Evolutionary conservation across 1,139 yeast species (phyloP), one percentile per base, ranked within the genome.

Genomic region (Sugiyamaella paludigena): DNA sequence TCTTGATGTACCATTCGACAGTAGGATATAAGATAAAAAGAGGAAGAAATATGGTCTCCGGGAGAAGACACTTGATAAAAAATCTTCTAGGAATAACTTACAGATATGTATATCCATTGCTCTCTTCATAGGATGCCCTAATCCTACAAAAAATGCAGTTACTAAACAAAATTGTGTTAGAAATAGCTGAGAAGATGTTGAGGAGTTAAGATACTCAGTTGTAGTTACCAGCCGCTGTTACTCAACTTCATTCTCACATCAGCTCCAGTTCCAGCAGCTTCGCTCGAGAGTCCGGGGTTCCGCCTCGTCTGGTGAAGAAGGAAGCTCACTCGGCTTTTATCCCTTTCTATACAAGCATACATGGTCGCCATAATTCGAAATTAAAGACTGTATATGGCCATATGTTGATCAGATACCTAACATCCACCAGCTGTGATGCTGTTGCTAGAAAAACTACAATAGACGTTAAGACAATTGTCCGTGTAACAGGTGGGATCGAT

Each of bases 351-450:
- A 10, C 10, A 43, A 13, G 53, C 67, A 26, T 58, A 64, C 68
- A 32, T 7, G 66, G 68, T 29, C 71, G 55, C 71, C 71, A 67
- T 43, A 67, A 16, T 37, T 67, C 67, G 1, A 58, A 41, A 29
- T 54, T 54, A 11, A 45, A 48, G 11, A 63, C 29, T 4, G 64
- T 58, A 35, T 39, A 42, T 11, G 62, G 58, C 70, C 70, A 67
- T 48, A 53, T 45, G 47, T 64, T 62, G 46, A 62, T 45, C 24
- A 66, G 45, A 34, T 49, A 48, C 11, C 35, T 12, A 10, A 24
- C 7, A 28, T 26, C 36, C 29, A 42, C 45, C 11, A 42, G 45
- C 7, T 35, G 29, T 16, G 45, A 16, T 2, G 45, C 45, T 2
- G 45, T 42, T 15, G 40, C 45, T 32, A 42, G 28, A 26, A 34